Conservation (phyloP, 1,284 basidiomycete species). For the Sporisorium reilianum region DNA sequence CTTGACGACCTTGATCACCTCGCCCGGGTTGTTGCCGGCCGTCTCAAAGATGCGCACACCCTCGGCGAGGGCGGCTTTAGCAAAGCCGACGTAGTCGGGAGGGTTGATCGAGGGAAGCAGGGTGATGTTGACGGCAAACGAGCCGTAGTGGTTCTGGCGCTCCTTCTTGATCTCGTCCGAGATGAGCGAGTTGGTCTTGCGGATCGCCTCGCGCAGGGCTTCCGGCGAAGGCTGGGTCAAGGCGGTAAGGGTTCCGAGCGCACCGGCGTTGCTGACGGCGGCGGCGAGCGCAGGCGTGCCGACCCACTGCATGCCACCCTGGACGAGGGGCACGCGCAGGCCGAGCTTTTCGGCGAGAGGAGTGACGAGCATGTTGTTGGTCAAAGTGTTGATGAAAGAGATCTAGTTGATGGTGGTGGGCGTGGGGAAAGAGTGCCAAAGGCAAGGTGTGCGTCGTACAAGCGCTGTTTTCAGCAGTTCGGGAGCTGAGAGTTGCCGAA, state of each 20-base stretch:
- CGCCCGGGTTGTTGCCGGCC: slow-evolving; percentile 87
- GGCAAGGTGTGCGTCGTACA: background rate
- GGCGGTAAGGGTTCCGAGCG: slow-evolving; percentile 87
- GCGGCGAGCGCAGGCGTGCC: slow-evolving; percentile 80
- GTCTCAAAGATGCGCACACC: slow-evolving; percentile 92
- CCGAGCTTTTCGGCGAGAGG: slow-evolving; percentile 69
- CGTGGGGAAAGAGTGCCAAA: background rate
- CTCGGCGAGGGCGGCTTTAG: slow-evolving; percentile 84
- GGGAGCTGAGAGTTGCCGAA: slow-evolving; percentile 22
- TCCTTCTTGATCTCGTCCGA: slow-evolving; percentile 47
- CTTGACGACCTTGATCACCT: slow-evolving; percentile 85
- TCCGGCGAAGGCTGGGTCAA: slow-evolving; percentile 86
- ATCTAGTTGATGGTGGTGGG: too few relatives aligned
- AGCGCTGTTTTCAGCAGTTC: slow-evolving; percentile 3
- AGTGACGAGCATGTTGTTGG: slow-evolving; percentile 65
- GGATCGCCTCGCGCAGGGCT: slow-evolving; percentile 84
- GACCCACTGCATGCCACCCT: slow-evolving; percentile 75
- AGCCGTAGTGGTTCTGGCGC: slow-evolving; percentile 55
- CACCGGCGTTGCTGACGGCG: slow-evolving; percentile 87
- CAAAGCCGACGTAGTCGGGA: slow-evolving; percentile 88
- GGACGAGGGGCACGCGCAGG: slow-evolving; percentile 67
- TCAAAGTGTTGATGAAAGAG: too few relatives aligned
- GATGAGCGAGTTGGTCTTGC: slow-evolving; percentile 75
- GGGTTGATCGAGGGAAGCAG: slow-evolving; percentile 89
- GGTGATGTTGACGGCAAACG: slow-evolving; percentile 86